Conservation (phyloP, 768 basidiomycete species). For the Trametes cinnabarina region DNA sequence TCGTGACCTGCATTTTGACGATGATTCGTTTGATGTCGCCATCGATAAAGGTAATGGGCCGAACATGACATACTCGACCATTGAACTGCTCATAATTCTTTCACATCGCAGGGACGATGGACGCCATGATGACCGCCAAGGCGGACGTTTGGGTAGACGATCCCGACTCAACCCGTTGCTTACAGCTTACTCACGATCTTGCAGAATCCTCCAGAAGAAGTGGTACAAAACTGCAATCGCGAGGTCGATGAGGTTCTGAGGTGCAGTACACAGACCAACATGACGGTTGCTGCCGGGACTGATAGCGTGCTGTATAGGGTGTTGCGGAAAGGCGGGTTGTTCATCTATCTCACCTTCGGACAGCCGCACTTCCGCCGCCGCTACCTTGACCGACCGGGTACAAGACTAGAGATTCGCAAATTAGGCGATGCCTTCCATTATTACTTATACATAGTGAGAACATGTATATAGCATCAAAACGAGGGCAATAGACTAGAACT, state of each 20-base stretch:
- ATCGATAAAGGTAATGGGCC: constrained; percentile 69
- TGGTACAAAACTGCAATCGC: constrained; percentile 65
- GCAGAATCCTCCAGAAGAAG: constrained; percentile 72
- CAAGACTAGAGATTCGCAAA: constrained; percentile 62
- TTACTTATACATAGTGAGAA: constrained; percentile 67
- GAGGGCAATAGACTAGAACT: background rate
- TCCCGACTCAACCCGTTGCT: background rate
- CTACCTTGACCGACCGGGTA: constrained; percentile 55
- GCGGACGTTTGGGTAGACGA: constrained; percentile 82
- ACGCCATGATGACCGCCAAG: constrained; percentile 83
- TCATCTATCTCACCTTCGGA: constrained; percentile 84
- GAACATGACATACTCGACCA: background rate
- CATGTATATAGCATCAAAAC: background rate
- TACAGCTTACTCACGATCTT: background rate
- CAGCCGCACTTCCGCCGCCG: constrained; percentile 84
- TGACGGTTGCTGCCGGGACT: background rate
- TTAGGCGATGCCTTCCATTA: constrained; percentile 84
- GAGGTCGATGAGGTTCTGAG: constrained; percentile 78
- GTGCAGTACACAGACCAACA: constrained; percentile 30
- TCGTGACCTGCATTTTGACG: constrained; percentile 59
- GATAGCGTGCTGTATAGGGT: constrained; percentile 42
- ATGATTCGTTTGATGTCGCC: constrained; percentile 68
- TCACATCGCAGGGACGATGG: constrained; percentile 66
- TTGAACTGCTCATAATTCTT: too few species aligned
- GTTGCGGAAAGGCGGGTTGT: constrained; percentile 56